Percentiles rank a stretch among this genome's conserved stretches.
Conservation (phyloP, 1,284 basidiomycete species). For the Trichosporon faecale region DNA sequence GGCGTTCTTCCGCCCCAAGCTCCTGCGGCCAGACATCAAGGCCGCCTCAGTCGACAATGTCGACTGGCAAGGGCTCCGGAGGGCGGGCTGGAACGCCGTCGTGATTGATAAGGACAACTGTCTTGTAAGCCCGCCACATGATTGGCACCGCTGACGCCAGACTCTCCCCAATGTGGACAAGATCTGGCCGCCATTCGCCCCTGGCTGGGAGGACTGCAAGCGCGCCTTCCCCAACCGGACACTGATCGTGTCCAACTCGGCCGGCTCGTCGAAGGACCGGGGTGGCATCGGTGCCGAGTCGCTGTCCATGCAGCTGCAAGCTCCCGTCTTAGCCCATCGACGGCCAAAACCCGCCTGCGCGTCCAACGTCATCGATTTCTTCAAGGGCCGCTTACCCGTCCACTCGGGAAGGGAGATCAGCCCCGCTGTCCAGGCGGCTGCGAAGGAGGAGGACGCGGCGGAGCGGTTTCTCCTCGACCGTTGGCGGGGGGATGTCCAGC, state of each 20-base stretch:
- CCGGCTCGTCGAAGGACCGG: slow-evolving; percentile 74
- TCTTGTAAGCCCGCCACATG: slow-evolving; percentile 65
- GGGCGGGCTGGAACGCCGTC: slow-evolving; percentile 76
- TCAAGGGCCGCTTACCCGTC: slow-evolving; percentile 39
- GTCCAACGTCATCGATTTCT: slow-evolving; percentile 63
- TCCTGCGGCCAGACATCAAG: slow-evolving; percentile 68
- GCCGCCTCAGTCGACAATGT: slow-evolving; percentile 60
- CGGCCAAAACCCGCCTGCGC: slow-evolving; percentile 78
- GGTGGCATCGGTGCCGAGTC: slow-evolving; percentile 81
- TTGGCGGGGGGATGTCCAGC: slow-evolving; percentile 33
- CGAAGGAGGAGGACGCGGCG: slow-evolving; percentile 32
- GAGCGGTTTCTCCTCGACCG: slow-evolving; percentile 27
- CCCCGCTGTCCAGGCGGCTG: slow-evolving; percentile 11
- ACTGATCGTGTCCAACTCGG: slow-evolving; percentile 90
- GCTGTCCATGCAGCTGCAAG: slow-evolving; percentile 69
- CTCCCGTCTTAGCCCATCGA: slow-evolving; percentile 76
- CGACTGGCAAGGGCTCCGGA: slow-evolving; percentile 73
- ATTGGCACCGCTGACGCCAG: slow-evolving; percentile 57
- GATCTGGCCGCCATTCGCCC: slow-evolving; percentile 70
- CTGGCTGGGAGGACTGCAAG: slow-evolving; percentile 73
- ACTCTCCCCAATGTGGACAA: slow-evolving; percentile 70
- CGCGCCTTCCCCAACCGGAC: slow-evolving; percentile 75
- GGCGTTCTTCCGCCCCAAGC: slow-evolving; percentile 66
- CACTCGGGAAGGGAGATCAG: slow-evolving; percentile 5
- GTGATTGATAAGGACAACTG: slow-evolving; percentile 99